A percentile compares a stretch with the other conserved stretches of the same genome.
These are phyloP conservation scores for Cladophialophora yegresii DNA, from an alignment of 2,329 filamentous ascomycete genomes.

Conservation along the genomic window DNA sequence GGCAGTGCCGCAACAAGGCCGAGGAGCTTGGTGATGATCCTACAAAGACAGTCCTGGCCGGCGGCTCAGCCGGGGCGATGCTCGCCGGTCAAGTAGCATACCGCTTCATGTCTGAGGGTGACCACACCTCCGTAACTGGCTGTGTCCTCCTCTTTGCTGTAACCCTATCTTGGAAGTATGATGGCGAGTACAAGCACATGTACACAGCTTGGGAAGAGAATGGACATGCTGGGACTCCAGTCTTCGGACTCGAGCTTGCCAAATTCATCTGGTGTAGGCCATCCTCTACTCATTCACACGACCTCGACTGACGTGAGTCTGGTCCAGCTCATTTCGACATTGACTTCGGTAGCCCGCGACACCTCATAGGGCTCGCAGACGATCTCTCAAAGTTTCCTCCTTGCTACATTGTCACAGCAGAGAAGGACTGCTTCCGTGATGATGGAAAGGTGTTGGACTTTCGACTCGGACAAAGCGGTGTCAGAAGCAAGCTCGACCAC, in stretches of 20 bases:
- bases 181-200: constrained; percentile 30
- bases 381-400: constrained; percentile 32
- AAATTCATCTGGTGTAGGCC: constrained; percentile 34
- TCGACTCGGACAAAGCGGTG: constrained; percentile 48
- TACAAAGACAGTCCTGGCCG: constrained; percentile 28
- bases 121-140: constrained; percentile 25
- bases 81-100: constrained; percentile 29
- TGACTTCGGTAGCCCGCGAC: constrained; percentile 29
- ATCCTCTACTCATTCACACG: neutral
- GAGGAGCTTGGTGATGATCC: constrained; percentile 27
- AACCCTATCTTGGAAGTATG: constrained; percentile 28
- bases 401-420: constrained; percentile 30
- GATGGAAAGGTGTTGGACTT: constrained; percentile 56
- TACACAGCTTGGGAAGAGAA: constrained; percentile 32
- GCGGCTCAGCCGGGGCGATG: constrained; percentile 32
- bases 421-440: constrained; percentile 49
- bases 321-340: constrained; percentile 27
- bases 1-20: constrained; percentile 23
- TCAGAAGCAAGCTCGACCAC: constrained; percentile 50
- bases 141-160: constrained; percentile 28
- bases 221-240: constrained; percentile 24
- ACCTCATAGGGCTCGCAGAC: constrained; percentile 28
- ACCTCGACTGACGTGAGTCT: constrained; percentile 6
- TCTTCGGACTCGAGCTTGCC: constrained; percentile 25
- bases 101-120: constrained; percentile 28